phyloP scores from a whole-genome alignment of 192 early-diverging fungal genomes.

The Pecoramyces ruminantium region DNA sequence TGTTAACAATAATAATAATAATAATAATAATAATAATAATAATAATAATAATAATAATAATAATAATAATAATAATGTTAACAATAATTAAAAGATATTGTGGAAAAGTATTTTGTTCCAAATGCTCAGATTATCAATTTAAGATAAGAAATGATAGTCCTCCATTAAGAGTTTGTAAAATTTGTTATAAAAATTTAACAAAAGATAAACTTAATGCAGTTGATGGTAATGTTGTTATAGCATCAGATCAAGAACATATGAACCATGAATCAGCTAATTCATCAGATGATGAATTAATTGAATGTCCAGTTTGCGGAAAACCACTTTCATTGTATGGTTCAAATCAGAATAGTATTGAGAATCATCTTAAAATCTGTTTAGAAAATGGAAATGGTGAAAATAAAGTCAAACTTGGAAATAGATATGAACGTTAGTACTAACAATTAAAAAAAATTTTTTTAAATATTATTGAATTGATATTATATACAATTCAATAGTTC shows the following conservation, averaged over 20 bases:
- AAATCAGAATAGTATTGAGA: not conserved
- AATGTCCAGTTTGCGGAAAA: not conserved
- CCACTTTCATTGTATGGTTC: not conserved
- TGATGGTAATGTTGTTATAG: not conserved
- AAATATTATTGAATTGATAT: too few species aligned
- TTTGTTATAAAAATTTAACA: constrained; percentile 5
- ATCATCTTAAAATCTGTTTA: not conserved
- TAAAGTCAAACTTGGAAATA: not conserved
- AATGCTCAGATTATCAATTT: constrained; percentile 31
- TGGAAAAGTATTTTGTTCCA: constrained; percentile 69
- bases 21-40: not conserved
- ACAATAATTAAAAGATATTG: constrained; percentile 31
- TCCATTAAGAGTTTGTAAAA: constrained; percentile 16
- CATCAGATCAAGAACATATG: not conserved
- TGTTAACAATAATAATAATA: too few species aligned
- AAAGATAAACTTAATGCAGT: constrained; percentile 10
- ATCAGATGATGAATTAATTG: not conserved
- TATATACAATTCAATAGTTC: too few species aligned
- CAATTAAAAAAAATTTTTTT: too few species aligned
- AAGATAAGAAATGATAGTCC: constrained; percentile 26
- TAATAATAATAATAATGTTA: not conserved
- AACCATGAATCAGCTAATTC: not conserved
- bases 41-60: not conserved
- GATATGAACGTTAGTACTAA: not conserved
- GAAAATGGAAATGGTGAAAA: not conserved